Percentiles rank a stretch among this genome's conserved stretches.
phyloP scores from a whole-genome alignment of 2,329 filamentous ascomycete species.

The Graphilbum sp. region DNA sequence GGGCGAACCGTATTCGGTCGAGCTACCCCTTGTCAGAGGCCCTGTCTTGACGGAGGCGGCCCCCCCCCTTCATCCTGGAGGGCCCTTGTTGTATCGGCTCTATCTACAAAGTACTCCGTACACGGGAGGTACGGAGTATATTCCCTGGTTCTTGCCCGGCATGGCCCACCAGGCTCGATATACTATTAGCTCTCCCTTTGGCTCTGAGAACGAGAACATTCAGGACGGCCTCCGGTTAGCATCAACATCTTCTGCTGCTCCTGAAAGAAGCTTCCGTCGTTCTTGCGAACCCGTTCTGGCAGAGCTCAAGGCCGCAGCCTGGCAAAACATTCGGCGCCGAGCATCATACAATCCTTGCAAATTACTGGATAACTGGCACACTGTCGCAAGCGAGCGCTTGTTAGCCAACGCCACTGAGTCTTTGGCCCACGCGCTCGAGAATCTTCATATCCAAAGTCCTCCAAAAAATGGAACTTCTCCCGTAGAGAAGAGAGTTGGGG shows the following conservation, averaged over 20 bases:
- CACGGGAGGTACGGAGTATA: too few relatives aligned
- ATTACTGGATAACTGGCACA: too few relatives aligned
- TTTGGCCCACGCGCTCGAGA: conserved; percentile 17
- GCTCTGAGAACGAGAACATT: background rate
- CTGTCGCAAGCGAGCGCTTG: too few relatives aligned
- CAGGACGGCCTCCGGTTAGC: background rate
- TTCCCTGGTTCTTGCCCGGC: too few relatives aligned
- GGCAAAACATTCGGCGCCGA: conserved; percentile 3
- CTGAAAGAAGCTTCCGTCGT: background rate
- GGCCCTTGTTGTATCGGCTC: background rate
- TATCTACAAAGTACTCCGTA: too few relatives aligned
- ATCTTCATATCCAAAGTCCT: conserved; percentile 15
- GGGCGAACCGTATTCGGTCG: background rate
- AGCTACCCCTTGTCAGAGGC: background rate
- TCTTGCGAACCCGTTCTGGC: conserved; percentile 1
- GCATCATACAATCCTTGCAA: too few relatives aligned
- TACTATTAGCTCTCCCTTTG: background rate
- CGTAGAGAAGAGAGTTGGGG: background rate
- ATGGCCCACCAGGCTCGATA: conserved; percentile 3
- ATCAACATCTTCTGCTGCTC: background rate
- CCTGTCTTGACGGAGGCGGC: background rate
- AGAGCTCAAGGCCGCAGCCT: conserved; percentile 2
- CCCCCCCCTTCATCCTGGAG: background rate
- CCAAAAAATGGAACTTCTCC: background rate
- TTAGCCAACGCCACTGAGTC: too few relatives aligned